Base-by-base conservation (phyloP, 2,329 filamentous ascomycete genomes). In the Arthrobotrys conoides region DNA sequence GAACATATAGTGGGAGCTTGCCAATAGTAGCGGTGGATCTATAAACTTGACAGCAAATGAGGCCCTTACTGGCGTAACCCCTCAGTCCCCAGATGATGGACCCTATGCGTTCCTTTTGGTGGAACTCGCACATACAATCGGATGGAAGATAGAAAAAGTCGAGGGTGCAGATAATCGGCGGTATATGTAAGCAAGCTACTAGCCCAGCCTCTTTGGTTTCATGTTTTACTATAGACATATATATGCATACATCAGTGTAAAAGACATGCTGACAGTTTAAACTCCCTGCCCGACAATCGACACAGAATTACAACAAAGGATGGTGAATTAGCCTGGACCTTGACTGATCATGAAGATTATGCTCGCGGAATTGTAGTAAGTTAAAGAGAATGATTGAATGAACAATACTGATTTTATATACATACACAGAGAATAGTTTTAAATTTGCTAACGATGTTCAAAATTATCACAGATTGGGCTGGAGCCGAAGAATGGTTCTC, bases 251-350 rank as follows among this genome's bases (percentile, higher is more conserved):
- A 30, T 8, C 27, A 30, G 3, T 8, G 8, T 8, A 8, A 30
- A 8, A 30, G n/a, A 36, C 38, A 41, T 14, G 14, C 12, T 41
- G 12, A 41, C 44, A 20, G n/a, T n/a, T n/a, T n/a, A 20, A 48
- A 49, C 4, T 24, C 5, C 4, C n/a, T n/a, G n/a, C 30, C 24
- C 14, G 3, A 5, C n/a, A 33, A 33, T 1, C 8, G 8, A 2
- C 22, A 9, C 18, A 55, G 51, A 33, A 55, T 55, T 33, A 55
- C 24, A 33, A 55, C 51, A 9, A 55, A 33, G 5, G 27, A 55
- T 33, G 51, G 51, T 10, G 16, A 33, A 1, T 3, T 55, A 10
- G 51, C 51, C 16, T 55, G 51, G 51, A 55, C 51, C 0, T 10
- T n/a, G 14, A 33, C 51, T 5, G 51, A 55, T 10, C 27, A 6